Evolutionary conservation across 2,329 filamentous ascomycete genomes (phyloP).

Genomic region (Neopestalotiopsis sp.): DNA sequence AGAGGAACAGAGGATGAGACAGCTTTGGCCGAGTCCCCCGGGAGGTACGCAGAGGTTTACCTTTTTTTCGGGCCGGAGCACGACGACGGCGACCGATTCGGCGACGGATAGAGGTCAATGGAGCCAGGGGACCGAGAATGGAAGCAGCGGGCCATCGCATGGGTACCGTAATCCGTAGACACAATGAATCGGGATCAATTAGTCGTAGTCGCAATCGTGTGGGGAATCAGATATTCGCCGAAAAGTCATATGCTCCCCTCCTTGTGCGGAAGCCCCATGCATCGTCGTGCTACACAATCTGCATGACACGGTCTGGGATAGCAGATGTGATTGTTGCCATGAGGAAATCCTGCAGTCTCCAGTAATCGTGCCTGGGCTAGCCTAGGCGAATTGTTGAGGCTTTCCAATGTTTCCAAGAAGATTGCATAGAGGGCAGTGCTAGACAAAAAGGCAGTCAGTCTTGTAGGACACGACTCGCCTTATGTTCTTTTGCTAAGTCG

Average conservation of each 20-base stretch:
- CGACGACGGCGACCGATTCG: slow-evolving; percentile 4
- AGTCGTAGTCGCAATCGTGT: too few species aligned
- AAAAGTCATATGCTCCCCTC: too few species aligned
- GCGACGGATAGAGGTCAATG: slow-evolving; percentile 11
- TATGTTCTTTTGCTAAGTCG: neutral
- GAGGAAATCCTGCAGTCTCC: too few species aligned
- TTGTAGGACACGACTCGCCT: neutral
- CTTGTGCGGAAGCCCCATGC: too few species aligned
- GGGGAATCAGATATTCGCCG: too few species aligned
- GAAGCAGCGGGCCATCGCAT: neutral
- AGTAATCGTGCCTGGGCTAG: too few species aligned
- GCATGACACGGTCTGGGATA: too few species aligned
- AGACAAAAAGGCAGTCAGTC: neutral
- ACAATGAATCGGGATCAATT: neutral
- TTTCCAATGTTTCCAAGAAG: too few species aligned
- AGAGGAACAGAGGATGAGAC: neutral
- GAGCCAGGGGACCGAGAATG: slow-evolving; percentile 10
- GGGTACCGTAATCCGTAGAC: neutral
- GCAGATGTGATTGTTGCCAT: too few species aligned
- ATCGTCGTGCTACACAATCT: too few species aligned
- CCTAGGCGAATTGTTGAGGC: too few species aligned
- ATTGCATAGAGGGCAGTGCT: neutral
- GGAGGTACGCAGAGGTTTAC: slow-evolving; percentile 14
- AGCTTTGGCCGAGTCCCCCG: slow-evolving; percentile 11
- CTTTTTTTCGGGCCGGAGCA: slow-evolving; percentile 15